These are phyloP conservation scores for Curvularia eragrostidis DNA, from an alignment of 2,329 filamentous ascomycete genomes.

Conservation along the genomic window DNA sequence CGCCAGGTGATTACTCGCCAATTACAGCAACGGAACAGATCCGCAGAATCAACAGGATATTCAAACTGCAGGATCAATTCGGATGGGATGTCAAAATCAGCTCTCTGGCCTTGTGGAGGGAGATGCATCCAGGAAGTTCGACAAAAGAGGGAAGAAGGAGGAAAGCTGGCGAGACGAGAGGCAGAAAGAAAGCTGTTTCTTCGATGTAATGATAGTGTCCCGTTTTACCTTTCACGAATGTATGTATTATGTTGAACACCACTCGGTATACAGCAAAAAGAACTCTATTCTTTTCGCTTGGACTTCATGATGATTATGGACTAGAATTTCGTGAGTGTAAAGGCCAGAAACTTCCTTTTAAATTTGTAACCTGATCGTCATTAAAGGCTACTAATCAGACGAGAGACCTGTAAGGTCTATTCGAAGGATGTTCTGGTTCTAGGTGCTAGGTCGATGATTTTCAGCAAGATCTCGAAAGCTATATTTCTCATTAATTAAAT, in stretches of 20 bases:
- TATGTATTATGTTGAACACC: background rate
- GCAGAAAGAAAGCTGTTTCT: conserved; percentile 14
- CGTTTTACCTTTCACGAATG: background rate
- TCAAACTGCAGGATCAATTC: background rate
- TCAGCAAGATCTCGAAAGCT: too few relatives aligned
- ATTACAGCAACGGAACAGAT: conserved; percentile 23
- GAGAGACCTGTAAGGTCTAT: too few relatives aligned
- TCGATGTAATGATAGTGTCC: background rate
- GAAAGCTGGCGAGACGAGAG: conserved; percentile 22
- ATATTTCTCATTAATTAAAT: too few relatives aligned
- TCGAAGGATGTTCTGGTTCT: too few relatives aligned
- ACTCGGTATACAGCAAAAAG: background rate
- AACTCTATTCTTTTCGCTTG: background rate
- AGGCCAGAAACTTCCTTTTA: too few relatives aligned
- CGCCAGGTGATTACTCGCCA: conserved; percentile 2
- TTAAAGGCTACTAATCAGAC: too few relatives aligned
- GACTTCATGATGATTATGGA: too few relatives aligned
- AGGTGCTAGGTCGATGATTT: too few relatives aligned
- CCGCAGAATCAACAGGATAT: background rate
- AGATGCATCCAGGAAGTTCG: conserved; percentile 7
- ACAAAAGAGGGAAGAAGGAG: conserved; percentile 16
- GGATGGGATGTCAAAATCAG: conserved; percentile 11
- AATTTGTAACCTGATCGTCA: too few relatives aligned
- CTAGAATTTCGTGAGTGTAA: too few relatives aligned
- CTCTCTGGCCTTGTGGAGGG: conserved; percentile 16